phyloP scores from a whole-genome alignment of 2,329 filamentous ascomycete genomes.

The Trichoderma endophyticum region DNA sequence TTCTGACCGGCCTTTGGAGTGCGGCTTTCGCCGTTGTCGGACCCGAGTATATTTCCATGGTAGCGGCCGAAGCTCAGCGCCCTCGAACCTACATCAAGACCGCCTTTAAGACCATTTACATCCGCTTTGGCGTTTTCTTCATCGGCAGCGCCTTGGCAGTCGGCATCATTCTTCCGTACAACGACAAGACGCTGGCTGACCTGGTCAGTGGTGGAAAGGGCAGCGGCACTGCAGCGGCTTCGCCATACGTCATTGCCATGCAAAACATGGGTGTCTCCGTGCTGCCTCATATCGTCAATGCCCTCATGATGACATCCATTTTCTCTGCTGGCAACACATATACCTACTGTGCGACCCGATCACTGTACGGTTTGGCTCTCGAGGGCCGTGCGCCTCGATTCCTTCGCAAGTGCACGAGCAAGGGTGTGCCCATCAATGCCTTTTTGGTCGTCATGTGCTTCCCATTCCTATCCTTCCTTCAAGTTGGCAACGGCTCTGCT shows the following conservation, averaged over 20 bases:
- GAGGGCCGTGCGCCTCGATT: conserved; percentile 50
- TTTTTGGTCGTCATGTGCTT: conserved; percentile 53
- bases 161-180: conserved; percentile 63
- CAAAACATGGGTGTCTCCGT: conserved; percentile 49
- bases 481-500: conserved; percentile 46
- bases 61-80: conserved; percentile 66
- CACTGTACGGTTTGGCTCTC: conserved; percentile 49
- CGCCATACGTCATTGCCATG: conserved; percentile 63
- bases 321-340: conserved; percentile 51
- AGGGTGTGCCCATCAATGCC: conserved; percentile 60
- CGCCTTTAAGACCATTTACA: conserved; percentile 72
- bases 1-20: conserved; percentile 64
- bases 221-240: conserved; percentile 50
- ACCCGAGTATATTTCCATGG: conserved; percentile 66
- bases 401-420: conserved; percentile 56
- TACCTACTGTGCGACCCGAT: conserved; percentile 50
- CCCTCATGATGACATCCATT: conserved; percentile 43
- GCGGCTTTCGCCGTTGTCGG: conserved; percentile 63
- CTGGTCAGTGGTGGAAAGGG: conserved; percentile 45
- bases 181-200: conserved; percentile 52
- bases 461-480: conserved; percentile 52
- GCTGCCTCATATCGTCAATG: conserved; percentile 58
- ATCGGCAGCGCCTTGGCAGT: conserved; percentile 64
- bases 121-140: conserved; percentile 69
- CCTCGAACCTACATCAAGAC: conserved; percentile 62